A percentile compares a stretch with the other conserved stretches of the same genome.
phyloP scores from a whole-genome alignment of 495 filamentous ascomycete genomes.

The Elasticomyces elasticus region DNA sequence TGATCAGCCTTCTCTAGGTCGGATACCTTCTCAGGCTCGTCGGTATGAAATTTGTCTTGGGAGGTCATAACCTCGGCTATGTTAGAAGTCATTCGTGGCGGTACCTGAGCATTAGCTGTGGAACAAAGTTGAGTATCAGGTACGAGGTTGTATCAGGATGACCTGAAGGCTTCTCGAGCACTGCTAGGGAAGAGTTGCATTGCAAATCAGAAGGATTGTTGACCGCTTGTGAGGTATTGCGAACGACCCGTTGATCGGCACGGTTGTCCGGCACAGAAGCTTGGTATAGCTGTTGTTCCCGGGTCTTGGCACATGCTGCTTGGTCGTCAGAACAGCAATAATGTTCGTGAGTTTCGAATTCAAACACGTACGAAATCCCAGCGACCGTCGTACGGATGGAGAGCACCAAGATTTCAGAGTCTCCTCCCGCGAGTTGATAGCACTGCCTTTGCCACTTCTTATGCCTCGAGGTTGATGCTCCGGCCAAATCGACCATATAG shows the following conservation, averaged over 20 bases:
- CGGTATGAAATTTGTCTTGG: not conserved
- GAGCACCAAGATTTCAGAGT: too few relatives aligned
- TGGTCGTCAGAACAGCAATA: too few relatives aligned
- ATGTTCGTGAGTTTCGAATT: too few relatives aligned
- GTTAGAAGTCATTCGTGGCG: not conserved
- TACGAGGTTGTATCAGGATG: not conserved
- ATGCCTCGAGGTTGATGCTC: slow-evolving; percentile 93
- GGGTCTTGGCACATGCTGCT: not conserved
- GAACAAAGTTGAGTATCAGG: not conserved
- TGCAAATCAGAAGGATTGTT: not conserved
- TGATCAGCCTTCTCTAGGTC: slow-evolving; percentile 22
- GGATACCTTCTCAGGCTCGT: slow-evolving; percentile 20
- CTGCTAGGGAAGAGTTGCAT: too few relatives aligned
- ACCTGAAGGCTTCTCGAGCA: too few relatives aligned
- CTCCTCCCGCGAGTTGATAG: too few relatives aligned
- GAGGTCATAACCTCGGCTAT: not conserved
- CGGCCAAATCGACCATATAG: slow-evolving; percentile 89
- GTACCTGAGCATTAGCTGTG: not conserved
- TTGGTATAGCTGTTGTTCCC: not conserved
- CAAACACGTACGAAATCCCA: too few relatives aligned
- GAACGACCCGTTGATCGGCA: not conserved
- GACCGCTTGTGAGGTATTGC: not conserved
- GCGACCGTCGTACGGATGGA: too few relatives aligned
- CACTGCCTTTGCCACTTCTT: too few relatives aligned
- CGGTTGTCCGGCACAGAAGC: not conserved